Percentiles rank a stretch among this genome's conserved stretches.
Evolutionary conservation across 129 eudicot species (phyloP).

Genomic region (Pittosporum tobira): DNA sequence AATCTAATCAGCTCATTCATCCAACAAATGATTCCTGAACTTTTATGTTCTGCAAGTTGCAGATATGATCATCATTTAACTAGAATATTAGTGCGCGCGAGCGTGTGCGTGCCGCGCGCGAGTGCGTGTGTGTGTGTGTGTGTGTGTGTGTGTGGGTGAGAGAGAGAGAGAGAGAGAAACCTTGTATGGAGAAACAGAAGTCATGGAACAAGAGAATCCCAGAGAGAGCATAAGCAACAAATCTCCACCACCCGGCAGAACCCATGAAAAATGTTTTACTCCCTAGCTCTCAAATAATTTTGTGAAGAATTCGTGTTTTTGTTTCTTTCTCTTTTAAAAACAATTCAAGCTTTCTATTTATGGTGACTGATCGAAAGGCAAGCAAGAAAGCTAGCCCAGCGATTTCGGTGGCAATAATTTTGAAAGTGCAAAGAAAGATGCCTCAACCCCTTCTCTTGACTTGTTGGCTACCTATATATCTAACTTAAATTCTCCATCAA

Average conservation of each 20-base stretch:
- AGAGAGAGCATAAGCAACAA: conserved; percentile 13
- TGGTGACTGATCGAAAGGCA: conserved; percentile 4
- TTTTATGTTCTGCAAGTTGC: too few relatives aligned
- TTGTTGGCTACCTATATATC: conserved; percentile 19
- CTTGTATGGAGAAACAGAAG: conserved; percentile 24
- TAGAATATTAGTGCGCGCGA: too few relatives aligned
- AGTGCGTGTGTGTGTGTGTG: too few relatives aligned
- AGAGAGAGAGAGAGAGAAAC: background rate
- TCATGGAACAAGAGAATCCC: conserved; percentile 27
- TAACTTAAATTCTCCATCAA: background rate
- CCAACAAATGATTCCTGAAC: too few relatives aligned
- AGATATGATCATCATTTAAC: too few relatives aligned
- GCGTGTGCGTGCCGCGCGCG: too few relatives aligned
- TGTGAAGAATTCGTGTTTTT: background rate
- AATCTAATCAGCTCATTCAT: too few relatives aligned
- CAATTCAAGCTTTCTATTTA: conserved; percentile 16
- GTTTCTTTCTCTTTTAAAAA: conserved; percentile 14
- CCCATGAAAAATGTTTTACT: too few relatives aligned
- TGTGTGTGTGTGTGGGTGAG: background rate
- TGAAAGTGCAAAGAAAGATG: conserved; percentile 46
- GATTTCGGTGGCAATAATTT: conserved; percentile 28
- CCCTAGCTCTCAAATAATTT: too few relatives aligned
- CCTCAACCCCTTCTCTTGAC: conserved; percentile 4
- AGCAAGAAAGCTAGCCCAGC: background rate
- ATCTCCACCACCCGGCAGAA: conserved; percentile 19